phyloP scores from a whole-genome alignment of 768 basidiomycete genomes.

The Podaxis sp. region DNA sequence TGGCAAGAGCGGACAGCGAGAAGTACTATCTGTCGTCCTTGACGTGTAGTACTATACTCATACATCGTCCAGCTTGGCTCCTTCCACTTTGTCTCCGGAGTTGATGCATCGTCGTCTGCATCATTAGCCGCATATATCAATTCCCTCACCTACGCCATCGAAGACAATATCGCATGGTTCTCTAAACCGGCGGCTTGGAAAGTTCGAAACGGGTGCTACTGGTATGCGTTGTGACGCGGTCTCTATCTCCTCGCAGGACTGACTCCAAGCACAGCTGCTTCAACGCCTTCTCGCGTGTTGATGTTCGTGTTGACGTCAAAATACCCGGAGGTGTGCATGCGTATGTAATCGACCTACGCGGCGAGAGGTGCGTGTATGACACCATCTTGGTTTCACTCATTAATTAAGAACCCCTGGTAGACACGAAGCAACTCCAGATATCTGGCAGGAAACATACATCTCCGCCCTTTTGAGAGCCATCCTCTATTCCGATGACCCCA shows the following conservation, averaged over 20 bases:
- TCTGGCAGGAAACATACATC: conserved; percentile 98
- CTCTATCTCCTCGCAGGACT: conserved; percentile 1
- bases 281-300: conserved; percentile 96
- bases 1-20: conserved; percentile 78
- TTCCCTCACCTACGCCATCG: conserved; percentile 93
- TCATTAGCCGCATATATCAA: conserved; percentile 98
- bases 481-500: conserved; percentile 93
- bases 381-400: background rate
- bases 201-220: conserved; percentile 90
- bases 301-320: conserved; percentile 96
- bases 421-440: conserved; percentile 85
- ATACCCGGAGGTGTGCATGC: conserved; percentile 97
- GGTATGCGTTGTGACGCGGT: conserved; percentile 45
- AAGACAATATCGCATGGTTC: conserved; percentile 92
- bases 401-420: conserved; percentile 34
- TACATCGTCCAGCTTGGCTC: conserved; percentile 69
- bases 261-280: conserved; percentile 63
- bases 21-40: conserved; percentile 55
- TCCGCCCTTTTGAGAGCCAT: conserved; percentile 90
- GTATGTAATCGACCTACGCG: conserved; percentile 90
- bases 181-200: conserved; percentile 84
- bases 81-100: conserved; percentile 98
- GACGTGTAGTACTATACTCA: conserved; percentile 4
- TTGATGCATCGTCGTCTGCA: conserved; percentile 97
- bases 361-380: conserved; percentile 70